These are phyloP conservation scores for Steccherinum ochraceum DNA, from an alignment of 768 basidiomycete genomes.

Conservation along the genomic window DNA sequence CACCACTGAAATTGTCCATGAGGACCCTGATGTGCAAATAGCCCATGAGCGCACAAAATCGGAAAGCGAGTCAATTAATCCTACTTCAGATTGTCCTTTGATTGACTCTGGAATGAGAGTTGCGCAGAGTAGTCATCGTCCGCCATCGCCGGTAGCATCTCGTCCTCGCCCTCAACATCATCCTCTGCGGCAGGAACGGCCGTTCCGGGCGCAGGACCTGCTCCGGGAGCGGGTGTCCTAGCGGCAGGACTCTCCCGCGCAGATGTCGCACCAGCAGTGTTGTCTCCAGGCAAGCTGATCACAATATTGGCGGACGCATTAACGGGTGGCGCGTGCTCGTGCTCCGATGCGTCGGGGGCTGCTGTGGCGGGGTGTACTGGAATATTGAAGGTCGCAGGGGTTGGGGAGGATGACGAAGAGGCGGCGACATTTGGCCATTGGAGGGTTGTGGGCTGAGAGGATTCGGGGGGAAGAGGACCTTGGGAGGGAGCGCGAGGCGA, in stretches of 20 bases:
- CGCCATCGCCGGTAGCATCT: slow-evolving; percentile 77
- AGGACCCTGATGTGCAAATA: slow-evolving; percentile 59
- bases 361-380: not conserved
- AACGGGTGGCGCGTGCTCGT: not conserved
- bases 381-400: slow-evolving; percentile 1
- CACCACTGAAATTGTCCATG: slow-evolving; percentile 81
- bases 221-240: not conserved
- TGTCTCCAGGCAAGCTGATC: slow-evolving; percentile 17
- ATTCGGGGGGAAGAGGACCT: slow-evolving; percentile 9
- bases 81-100: slow-evolving; percentile 82
- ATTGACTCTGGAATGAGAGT: slow-evolving; percentile 78
- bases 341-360: not conserved
- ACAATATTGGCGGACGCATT: not conserved
- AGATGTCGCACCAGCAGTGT: not conserved
- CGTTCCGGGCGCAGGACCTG: not conserved
- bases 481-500: slow-evolving; percentile 14
- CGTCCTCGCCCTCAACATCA: slow-evolving; percentile 73
- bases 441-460: slow-evolving; percentile 10
- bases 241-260: not conserved
- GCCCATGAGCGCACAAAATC: slow-evolving; percentile 4
- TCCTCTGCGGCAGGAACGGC: slow-evolving; percentile 28
- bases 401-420: slow-evolving; percentile 2
- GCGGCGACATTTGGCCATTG: slow-evolving; percentile 11
- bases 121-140: slow-evolving; percentile 87
- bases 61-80: slow-evolving; percentile 9